phyloP scores from a whole-genome alignment of 768 basidiomycete genomes.

The Suillus weaverae region DNA sequence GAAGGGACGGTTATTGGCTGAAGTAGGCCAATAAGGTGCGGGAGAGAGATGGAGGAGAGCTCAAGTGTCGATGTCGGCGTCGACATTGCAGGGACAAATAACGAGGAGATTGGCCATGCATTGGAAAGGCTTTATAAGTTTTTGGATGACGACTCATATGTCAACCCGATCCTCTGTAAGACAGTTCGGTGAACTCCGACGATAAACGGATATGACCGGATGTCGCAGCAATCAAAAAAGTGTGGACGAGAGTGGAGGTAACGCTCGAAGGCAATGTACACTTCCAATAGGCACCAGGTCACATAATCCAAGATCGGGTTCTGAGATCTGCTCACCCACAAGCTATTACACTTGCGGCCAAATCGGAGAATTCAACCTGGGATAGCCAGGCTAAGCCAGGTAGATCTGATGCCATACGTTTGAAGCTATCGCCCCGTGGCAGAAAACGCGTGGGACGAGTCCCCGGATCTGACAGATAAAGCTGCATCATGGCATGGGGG shows the following conservation, averaged over 20 bases:
- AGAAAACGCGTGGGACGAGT: slow-evolving; percentile 7
- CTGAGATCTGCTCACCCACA: slow-evolving; percentile 4
- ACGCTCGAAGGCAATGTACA: slow-evolving; percentile 14
- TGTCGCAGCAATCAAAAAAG: slow-evolving; percentile 8
- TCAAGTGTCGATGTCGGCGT: slow-evolving; percentile 31
- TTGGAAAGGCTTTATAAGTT: slow-evolving; percentile 29
- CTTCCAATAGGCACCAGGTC: slow-evolving; percentile 15
- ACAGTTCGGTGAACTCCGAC: slow-evolving; percentile 15
- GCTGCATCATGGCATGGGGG: slow-evolving; percentile 9
- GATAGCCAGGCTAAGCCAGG: neutral
- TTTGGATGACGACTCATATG: slow-evolving; percentile 25
- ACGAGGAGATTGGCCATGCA: slow-evolving; percentile 36
- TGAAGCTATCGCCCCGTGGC: slow-evolving; percentile 7
- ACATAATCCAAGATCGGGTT: slow-evolving; percentile 11
- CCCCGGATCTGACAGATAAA: slow-evolving; percentile 9
- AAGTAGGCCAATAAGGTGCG: slow-evolving; percentile 53
- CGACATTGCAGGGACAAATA: slow-evolving; percentile 37
- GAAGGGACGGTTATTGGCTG: slow-evolving; percentile 54
- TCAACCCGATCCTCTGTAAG: slow-evolving; percentile 29
- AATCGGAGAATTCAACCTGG: slow-evolving; percentile 9
- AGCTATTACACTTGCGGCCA: slow-evolving; percentile 6
- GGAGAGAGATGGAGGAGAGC: slow-evolving; percentile 42
- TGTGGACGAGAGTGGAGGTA: slow-evolving; percentile 12
- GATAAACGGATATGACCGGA: slow-evolving; percentile 17
- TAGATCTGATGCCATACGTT: slow-evolving; percentile 9